Percentiles rank a stretch among this genome's conserved stretches.
Evolutionary conservation across 352 stramenopile species (phyloP).

Genomic region (Phytophthora quininea): DNA sequence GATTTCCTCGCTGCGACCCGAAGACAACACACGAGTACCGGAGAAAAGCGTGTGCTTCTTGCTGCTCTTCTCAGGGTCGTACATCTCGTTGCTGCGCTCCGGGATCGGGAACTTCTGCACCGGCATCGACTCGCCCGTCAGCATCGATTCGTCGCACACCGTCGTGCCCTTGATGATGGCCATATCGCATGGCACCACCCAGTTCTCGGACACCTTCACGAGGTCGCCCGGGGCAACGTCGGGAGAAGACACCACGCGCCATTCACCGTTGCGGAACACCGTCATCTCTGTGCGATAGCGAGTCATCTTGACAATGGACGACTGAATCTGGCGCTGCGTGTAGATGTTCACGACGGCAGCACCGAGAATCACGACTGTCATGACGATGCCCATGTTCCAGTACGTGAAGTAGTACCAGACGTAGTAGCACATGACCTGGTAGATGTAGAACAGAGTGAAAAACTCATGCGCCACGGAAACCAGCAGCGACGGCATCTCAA

Average conservation of each 20-base stretch:
- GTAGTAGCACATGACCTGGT: slow-evolving; percentile 49
- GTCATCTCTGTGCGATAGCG: slow-evolving; percentile 50
- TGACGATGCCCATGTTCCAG: slow-evolving; percentile 44
- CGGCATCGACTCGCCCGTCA: slow-evolving; percentile 67
- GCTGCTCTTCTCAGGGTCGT: slow-evolving; percentile 39
- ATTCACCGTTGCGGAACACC: slow-evolving; percentile 40
- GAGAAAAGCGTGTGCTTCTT: slow-evolving; percentile 78
- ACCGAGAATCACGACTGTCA: slow-evolving; percentile 33
- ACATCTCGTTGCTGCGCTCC: slow-evolving; percentile 34
- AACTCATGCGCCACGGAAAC: slow-evolving; percentile 34
- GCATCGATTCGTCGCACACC: slow-evolving; percentile 49
- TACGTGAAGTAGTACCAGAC: slow-evolving; percentile 54
- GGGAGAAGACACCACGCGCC: slow-evolving; percentile 33
- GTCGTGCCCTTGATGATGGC: slow-evolving; percentile 46
- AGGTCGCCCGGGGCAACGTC: slow-evolving; percentile 50
- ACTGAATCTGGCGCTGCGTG: slow-evolving; percentile 37
- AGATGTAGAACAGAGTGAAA: slow-evolving; percentile 42
- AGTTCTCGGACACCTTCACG: slow-evolving; percentile 45
- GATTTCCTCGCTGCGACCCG: slow-evolving; percentile 43
- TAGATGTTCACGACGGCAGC: slow-evolving; percentile 39
- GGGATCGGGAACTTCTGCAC: slow-evolving; percentile 70
- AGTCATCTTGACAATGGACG: slow-evolving; percentile 44
- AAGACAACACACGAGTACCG: slow-evolving; percentile 61
- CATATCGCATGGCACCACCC: slow-evolving; percentile 51
- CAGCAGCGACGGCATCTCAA: slow-evolving; percentile 34